phyloP scores from a whole-genome alignment of 1,139 yeast genomes.

The Taphrina pruni region DNA sequence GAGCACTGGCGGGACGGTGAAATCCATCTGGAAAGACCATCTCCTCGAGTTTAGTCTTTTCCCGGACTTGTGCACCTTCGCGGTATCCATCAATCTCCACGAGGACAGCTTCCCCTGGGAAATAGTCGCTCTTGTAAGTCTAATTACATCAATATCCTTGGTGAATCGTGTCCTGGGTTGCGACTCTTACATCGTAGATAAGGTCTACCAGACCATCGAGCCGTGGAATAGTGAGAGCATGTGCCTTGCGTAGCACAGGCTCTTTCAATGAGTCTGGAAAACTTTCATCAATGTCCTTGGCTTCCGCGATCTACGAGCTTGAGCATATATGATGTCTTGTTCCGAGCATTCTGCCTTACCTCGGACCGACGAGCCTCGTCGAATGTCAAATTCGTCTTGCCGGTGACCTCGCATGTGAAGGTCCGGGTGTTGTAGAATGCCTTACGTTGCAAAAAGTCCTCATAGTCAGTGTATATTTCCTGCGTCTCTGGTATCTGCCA shows the following conservation, averaged over 20 bases:
- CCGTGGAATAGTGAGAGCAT: conserved; percentile 81
- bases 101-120: conserved; percentile 85
- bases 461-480: conserved; percentile 57
- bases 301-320: conserved; percentile 36
- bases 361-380: conserved; percentile 88
- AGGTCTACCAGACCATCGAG: conserved; percentile 65
- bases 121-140: conserved; percentile 78
- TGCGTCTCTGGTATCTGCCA: conserved; percentile 38
- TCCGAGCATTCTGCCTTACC: conserved; percentile 43
- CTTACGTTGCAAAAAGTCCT: conserved; percentile 64
- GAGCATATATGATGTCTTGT: not conserved
- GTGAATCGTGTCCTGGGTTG: conserved; percentile 50
- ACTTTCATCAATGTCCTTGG: conserved; percentile 67
- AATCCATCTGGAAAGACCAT: conserved; percentile 57
- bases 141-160: conserved; percentile 47
- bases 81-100: conserved; percentile 58
- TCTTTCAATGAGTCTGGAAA: conserved; percentile 93
- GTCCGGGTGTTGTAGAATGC: conserved; percentile 59
- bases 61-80: conserved; percentile 63
- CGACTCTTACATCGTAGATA: conserved; percentile 27
- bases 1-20: conserved; percentile 65
- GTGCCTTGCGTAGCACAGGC: conserved; percentile 82
- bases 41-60: conserved; percentile 56
- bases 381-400: conserved; percentile 86
- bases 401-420: conserved; percentile 94